phyloP scores from a whole-genome alignment of 2,329 filamentous ascomycete genomes.

The Ceratocystis destructans region DNA sequence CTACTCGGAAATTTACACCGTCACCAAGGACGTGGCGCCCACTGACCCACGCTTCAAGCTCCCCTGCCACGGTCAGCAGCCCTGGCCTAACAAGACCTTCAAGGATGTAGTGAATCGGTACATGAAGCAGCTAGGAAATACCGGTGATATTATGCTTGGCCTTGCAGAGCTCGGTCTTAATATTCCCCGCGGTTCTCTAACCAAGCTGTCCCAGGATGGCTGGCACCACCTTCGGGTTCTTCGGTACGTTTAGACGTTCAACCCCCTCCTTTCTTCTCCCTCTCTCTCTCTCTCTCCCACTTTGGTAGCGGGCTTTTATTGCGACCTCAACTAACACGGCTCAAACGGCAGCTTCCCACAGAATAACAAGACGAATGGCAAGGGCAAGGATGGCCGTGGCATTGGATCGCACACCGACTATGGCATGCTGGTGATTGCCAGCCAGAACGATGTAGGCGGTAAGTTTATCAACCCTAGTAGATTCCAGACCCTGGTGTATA shows the following conservation, averaged over 20 bases:
- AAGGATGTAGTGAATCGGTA: conserved; percentile 30
- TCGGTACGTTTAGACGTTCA: conserved; percentile 25
- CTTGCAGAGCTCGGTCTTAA: conserved; percentile 34
- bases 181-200: conserved; percentile 30
- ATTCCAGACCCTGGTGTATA: not conserved
- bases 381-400: conserved; percentile 35
- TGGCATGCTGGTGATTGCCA: conserved; percentile 37
- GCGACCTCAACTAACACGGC: not conserved
- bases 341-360: conserved; percentile 25
- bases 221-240: conserved; percentile 40
- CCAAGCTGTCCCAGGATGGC: conserved; percentile 32
- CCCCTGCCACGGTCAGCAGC: conserved; percentile 38
- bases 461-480: conserved; percentile 18
- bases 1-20: conserved; percentile 40
- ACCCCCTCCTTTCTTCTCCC: not conserved
- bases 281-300: too few species aligned
- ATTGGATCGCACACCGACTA: conserved; percentile 41
- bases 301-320: too few species aligned
- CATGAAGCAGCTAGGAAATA: conserved; percentile 30
- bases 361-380: conserved; percentile 31
- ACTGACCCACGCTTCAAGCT: conserved; percentile 32
- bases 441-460: conserved; percentile 37
- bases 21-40: conserved; percentile 34
- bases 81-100: conserved; percentile 34
- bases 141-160: conserved; percentile 33